Percentiles rank a stretch among this genome's conserved stretches.
These are phyloP conservation scores for Xylariaceae sp. DNA, from an alignment of 2,329 filamentous ascomycete species.

Conservation along the genomic window DNA sequence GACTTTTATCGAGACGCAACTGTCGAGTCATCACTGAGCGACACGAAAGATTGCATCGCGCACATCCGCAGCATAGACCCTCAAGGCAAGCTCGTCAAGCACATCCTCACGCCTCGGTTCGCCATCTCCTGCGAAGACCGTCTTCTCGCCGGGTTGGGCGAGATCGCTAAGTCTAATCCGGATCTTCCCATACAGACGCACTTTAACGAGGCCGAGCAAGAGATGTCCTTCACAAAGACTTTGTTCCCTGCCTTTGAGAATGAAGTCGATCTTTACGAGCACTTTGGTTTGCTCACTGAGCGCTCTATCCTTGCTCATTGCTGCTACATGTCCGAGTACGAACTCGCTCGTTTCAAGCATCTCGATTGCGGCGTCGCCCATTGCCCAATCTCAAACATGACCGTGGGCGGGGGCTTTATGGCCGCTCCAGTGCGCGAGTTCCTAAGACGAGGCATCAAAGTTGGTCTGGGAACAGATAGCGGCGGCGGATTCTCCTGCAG, in stretches of 20 bases:
- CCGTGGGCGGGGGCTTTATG: slow-evolving; percentile 59
- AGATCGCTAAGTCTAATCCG: slow-evolving; percentile 45
- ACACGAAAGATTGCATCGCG: slow-evolving; percentile 47
- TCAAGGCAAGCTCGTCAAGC: slow-evolving; percentile 39
- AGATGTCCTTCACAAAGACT: slow-evolving; percentile 50
- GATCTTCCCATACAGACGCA: slow-evolving; percentile 60
- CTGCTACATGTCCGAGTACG: slow-evolving; percentile 56
- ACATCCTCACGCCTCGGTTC: slow-evolving; percentile 56
- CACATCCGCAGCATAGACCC: slow-evolving; percentile 46
- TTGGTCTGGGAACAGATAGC: slow-evolving; percentile 63
- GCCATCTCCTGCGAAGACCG: slow-evolving; percentile 56
- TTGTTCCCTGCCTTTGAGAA: slow-evolving; percentile 54
- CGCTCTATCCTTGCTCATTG: slow-evolving; percentile 64
- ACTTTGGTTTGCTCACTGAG: slow-evolving; percentile 49
- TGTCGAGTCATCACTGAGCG: slow-evolving; percentile 43
- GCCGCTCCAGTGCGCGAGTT: slow-evolving; percentile 57
- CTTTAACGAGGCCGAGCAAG: slow-evolving; percentile 61
- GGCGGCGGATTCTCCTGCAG: slow-evolving; percentile 59
- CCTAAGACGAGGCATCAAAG: slow-evolving; percentile 54
- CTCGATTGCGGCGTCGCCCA: slow-evolving; percentile 58
- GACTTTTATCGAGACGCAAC: slow-evolving; percentile 49
- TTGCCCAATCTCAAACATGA: slow-evolving; percentile 63
- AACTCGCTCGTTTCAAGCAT: slow-evolving; percentile 44
- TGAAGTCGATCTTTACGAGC: slow-evolving; percentile 57
- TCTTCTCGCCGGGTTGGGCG: slow-evolving; percentile 53